Base-by-base conservation (phyloP, 352 stramenopile genomes). In the Phytophthora pinifolia region DNA sequence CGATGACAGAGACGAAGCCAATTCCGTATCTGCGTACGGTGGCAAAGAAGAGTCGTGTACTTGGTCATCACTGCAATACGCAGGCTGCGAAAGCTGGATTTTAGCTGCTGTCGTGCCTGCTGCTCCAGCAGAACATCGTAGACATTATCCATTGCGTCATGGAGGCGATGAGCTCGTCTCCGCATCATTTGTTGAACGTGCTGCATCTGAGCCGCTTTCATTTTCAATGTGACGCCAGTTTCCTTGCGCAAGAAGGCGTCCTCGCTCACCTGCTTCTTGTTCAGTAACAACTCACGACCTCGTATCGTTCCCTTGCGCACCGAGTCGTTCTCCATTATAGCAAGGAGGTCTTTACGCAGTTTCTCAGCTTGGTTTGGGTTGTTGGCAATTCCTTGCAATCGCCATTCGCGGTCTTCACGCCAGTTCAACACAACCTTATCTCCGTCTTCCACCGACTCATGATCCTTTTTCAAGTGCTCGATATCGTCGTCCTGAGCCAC, bases 81-180 rank as follows among this genome's bases (percentile, higher is more conserved):
- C 0, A 88, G 54, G 27, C 66, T 76, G 6, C 76, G 76, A 22
- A 88, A 88, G 20, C 72, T 86, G 6, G 76, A 85, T 17, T 67
- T 80, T 0, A 86, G 38, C 41, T 82, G 62, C 20, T 68, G 56
- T 14, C 36, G 46, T 39, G 58, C 68, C 37, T 78, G 60, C 53
- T 85, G 72, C 14, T 70, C 35, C 18, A 76, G 48, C 15, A 88
- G 47, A n/a, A 75, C 62, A 25, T 85, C 72, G 18, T 76, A 88
- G 4, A 83, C 65, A 37, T 76, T 76, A 47, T 86, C 77, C 6
- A 88, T 74, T n/a, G 55, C 70, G 45, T 88, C 76, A 59, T 88
- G 74, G 31, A 88, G 62, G 25, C 68, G 74, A 44, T 79, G 72
- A 2, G 60, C 73, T 15, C 78, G 61, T 20, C 61, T 74, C 7